Evolutionary conservation across 1,284 basidiomycete genomes (phyloP), one percentile per base, ranked within the genome.

Genomic region (Tilletia horrida): DNA sequence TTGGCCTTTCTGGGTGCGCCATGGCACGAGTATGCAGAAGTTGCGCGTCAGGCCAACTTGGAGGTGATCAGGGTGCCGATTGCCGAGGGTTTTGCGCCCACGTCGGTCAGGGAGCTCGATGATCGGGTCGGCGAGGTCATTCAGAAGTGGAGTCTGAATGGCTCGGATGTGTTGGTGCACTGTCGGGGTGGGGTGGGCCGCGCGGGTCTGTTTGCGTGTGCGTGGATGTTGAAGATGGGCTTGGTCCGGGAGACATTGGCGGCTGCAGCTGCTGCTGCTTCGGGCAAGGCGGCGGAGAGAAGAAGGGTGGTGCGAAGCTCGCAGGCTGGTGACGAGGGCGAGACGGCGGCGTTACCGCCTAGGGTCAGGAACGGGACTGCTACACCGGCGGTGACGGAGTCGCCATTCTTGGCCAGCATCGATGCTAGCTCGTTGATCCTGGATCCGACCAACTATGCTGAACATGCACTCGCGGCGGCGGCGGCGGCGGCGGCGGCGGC

Each of bases 181-280:
- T 98, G 95, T 81, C 87, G 95, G 29, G 95, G 94, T 43, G 95
- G 95, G 6, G 91, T 98, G 3, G 95, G 95, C 0, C 87, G 95
- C 29, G 95, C 95, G 0, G 94, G 94, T 0, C 86, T 97, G 48
- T 86, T 97, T 43, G 94, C 94, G 1, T 92, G 91, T 75, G 90
- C 90, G 72, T 97, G 95, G 95, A 86, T 92, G 79, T 85, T 96
- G 70, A 94, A 92, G 82, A 88, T 97, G 76, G 94, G 94, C 4
- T 86, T 97, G 47, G 83, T 86, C 11, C 69, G 59, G 21, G 50
- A 52, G 23, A 48, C 16, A 90, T 72, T 97, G 94, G 94, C 86
- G 91, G 79, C 85, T 96, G 69, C 93, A 92, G 82, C 88, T 97
- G 75, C 94, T 93, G 6, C 86, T 97, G 47, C 83, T 85, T 13